Base-by-base conservation (phyloP, 768 basidiomycete genomes). In the Trametes cingulata region DNA sequence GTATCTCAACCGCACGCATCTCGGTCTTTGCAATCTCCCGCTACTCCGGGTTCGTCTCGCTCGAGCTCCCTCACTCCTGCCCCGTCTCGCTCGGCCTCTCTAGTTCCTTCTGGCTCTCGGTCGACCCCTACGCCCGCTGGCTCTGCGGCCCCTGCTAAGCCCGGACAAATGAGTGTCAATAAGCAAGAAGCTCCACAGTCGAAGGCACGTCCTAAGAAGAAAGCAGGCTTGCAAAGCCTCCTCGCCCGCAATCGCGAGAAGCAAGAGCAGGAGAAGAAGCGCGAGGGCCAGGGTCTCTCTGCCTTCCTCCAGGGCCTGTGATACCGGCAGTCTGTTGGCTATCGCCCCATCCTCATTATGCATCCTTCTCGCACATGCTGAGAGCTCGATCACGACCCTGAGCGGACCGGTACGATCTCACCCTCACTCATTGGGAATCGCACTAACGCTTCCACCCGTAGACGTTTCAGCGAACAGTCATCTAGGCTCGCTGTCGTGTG, bases 241-340 rank as follows among this genome's bases (percentile, higher is more conserved):
- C 76, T 91, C 35, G 79, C 80, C 25, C 81, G 82, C 40, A 88
- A 86, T 62, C 82, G 80, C 47, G 76, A 85, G 62, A 76, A 80
- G 65, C 76, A 82, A 67, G 74, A 75, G 50, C 76, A 74, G 64
- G 76, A 78, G 72, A 73, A 69, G 65, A 67, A 71, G 57, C 67
- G 65, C 45, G 64, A 54, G 48, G 69, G 61, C 51, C 73, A 66
- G 47, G 60, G 65, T 15, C 73, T 90, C 33, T 80, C 85, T 3
- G 80, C 81, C 33, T 88, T 88, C 69, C 68, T 86, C 29, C 76
- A 73, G 52, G 76, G 71, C 25, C 72, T 85, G 33, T 72, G 61
- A 68, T 61, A 41, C 36, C 20, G 27, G 14, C 13, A 40, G 13
- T 13, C 39, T 40, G 39, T 40, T 13, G 39, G 3, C 39, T 13